phyloP scores from a whole-genome alignment of 257 asterid species.

The Gardenia jasminoides region DNA sequence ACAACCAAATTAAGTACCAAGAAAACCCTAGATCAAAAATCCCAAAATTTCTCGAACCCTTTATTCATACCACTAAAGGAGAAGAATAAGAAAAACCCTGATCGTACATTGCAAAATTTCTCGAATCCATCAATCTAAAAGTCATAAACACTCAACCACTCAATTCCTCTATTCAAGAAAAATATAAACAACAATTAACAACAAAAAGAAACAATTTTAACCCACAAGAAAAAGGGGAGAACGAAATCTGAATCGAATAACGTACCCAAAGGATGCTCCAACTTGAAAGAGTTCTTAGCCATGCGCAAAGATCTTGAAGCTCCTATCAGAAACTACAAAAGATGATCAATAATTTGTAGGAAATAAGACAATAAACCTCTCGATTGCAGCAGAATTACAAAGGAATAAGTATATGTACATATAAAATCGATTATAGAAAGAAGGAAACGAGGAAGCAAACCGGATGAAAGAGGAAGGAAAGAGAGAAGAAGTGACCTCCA shows the following conservation, averaged over 20 bases:
- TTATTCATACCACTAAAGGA: too few species aligned
- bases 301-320: conserved; percentile 13
- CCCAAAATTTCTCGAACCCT: neutral
- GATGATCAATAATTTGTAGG: neutral
- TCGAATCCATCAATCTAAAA: neutral
- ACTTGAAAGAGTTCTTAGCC: conserved; percentile 38
- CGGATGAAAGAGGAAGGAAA: neutral
- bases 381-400: too few species aligned
- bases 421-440: neutral
- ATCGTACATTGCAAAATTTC: too few species aligned
- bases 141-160: neutral
- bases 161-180: neutral
- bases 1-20: neutral
- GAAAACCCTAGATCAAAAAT: conserved; percentile 19
- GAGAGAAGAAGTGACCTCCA: conserved; percentile 12
- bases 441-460: neutral
- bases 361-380: neutral
- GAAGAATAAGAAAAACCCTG: too few species aligned
- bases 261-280: conserved; percentile 30
- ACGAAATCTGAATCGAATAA: neutral
- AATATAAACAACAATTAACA: neutral
- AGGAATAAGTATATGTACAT: neutral
- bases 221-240: neutral
- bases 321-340: neutral
- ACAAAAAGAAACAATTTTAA: neutral